Evolutionary conservation across 495 filamentous ascomycete species (phyloP).

Genomic region (Parachaetomium inaequale): DNA sequence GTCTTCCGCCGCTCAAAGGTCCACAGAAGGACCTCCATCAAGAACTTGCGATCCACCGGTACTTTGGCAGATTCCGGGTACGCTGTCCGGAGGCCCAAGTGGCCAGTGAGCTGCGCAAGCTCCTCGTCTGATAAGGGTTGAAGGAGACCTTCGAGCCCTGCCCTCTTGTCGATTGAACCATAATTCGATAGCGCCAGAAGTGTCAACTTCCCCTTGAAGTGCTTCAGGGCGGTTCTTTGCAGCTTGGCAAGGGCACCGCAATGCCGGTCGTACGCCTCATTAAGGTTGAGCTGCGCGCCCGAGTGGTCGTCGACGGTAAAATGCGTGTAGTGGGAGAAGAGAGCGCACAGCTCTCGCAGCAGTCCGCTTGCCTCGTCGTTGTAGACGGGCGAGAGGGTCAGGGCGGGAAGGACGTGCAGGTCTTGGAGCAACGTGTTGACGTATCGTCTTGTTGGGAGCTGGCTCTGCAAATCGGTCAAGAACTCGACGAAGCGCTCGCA

Average conservation of each 20-base stretch:
- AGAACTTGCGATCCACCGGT: constrained; percentile 59
- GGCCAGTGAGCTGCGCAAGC: constrained; percentile 60
- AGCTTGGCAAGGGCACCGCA: constrained; percentile 71
- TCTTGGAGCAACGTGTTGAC: constrained; percentile 91
- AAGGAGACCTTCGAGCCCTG: constrained; percentile 76
- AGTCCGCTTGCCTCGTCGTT: constrained; percentile 69
- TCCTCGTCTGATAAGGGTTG: constrained; percentile 68
- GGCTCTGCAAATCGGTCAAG: constrained; percentile 84
- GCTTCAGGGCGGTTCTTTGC: constrained; percentile 74
- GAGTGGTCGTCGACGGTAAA: constrained; percentile 93
- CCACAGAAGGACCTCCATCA: constrained; percentile 73
- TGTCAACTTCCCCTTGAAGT: constrained; percentile 86
- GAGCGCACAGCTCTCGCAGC: constrained; percentile 72
- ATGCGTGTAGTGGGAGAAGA: constrained; percentile 78
- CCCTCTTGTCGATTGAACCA: constrained; percentile 73
- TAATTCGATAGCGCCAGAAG: constrained; percentile 91
- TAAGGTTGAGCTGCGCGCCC: constrained; percentile 65
- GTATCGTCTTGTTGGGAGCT: constrained; percentile 89
- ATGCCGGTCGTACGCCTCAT: constrained; percentile 75
- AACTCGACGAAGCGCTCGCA: constrained; percentile 93
- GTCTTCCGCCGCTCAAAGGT: constrained; percentile 72
- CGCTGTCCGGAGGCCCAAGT: constrained; percentile 70
- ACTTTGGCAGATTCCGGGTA: constrained; percentile 73
- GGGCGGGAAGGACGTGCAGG: constrained; percentile 78
- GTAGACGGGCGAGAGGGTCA: constrained; percentile 75